Evolutionary conservation across 1,284 basidiomycete genomes (phyloP).

Genomic region (Boletellus deceptivus): DNA sequence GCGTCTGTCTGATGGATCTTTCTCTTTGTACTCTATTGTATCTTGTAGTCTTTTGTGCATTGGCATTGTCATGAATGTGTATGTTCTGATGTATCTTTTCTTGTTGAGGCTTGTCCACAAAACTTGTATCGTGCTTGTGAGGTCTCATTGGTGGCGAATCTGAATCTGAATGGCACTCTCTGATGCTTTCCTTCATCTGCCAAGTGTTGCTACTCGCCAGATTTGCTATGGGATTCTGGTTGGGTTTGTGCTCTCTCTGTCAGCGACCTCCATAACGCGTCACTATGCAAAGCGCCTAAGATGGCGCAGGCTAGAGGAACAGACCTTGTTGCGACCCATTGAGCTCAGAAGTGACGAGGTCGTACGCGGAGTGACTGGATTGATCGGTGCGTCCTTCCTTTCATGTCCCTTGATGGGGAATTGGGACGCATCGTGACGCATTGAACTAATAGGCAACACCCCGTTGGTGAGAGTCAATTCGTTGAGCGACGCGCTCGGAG

Average conservation of each 20-base stretch:
- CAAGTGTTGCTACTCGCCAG: no score
- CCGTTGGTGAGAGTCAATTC: conserved; percentile 91
- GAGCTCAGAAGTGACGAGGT: conserved; percentile 74
- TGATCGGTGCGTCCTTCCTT: conserved; percentile 64
- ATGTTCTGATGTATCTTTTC: no score
- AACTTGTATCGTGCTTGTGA: no score
- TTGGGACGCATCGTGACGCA: background rate
- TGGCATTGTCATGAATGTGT: no score
- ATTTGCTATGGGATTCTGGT: no score
- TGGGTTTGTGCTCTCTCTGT: conserved; percentile 68
- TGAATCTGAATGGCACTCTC: no score
- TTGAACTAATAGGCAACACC: conserved; percentile 72
- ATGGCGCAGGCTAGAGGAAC: conserved; percentile 28
- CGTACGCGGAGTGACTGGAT: conserved; percentile 70
- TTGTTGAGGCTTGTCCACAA: no score
- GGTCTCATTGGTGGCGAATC: no score
- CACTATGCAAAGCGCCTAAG: conserved; percentile 46
- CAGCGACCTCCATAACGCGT: conserved; percentile 56
- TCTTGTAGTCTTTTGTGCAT: no score
- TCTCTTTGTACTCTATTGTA: no score
- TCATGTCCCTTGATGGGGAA: no score
- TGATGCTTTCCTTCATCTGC: no score
- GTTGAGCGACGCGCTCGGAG: conserved; percentile 42
- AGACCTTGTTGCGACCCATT: conserved; percentile 61
- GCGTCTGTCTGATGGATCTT: conserved; percentile 75